phyloP scores from a whole-genome alignment of 139 green algal genomes.

The Pseudopediastrum boryanum region DNA sequence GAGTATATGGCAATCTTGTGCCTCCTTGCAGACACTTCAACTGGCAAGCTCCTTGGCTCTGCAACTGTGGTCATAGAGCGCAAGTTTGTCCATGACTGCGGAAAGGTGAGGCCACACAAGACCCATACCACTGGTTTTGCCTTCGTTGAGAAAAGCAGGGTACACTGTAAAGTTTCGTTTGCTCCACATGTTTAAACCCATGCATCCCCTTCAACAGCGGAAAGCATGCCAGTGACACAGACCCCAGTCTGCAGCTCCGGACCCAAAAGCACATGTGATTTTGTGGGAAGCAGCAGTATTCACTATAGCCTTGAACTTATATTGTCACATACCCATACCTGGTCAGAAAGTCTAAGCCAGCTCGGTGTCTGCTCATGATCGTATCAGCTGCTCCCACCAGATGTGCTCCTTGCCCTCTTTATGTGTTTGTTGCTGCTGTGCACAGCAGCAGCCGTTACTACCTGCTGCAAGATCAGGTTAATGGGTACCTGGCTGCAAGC shows the following conservation, averaged over 20 bases:
- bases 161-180: background rate
- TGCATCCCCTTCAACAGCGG: background rate
- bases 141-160: background rate
- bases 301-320: no score
- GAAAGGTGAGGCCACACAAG: conserved; percentile 53
- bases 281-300: background rate
- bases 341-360: no score
- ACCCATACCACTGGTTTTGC: background rate
- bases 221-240: background rate
- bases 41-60: conserved; percentile 66
- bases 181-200: background rate
- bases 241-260: background rate
- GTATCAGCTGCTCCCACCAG: no score
- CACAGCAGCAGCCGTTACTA: no score
- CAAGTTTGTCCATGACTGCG: conserved; percentile 89
- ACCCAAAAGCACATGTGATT: background rate
- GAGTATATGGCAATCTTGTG: background rate
- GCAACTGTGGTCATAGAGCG: conserved; percentile 83
- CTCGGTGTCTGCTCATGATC: no score
- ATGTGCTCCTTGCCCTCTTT: no score
- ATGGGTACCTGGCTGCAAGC: no score
- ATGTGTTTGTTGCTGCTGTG: no score
- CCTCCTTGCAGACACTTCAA: conserved; percentile 36
- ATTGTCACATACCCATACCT: no score
- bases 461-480: no score